phyloP scores from a whole-genome alignment of 306 rosid species.

The Vicia faba region DNA sequence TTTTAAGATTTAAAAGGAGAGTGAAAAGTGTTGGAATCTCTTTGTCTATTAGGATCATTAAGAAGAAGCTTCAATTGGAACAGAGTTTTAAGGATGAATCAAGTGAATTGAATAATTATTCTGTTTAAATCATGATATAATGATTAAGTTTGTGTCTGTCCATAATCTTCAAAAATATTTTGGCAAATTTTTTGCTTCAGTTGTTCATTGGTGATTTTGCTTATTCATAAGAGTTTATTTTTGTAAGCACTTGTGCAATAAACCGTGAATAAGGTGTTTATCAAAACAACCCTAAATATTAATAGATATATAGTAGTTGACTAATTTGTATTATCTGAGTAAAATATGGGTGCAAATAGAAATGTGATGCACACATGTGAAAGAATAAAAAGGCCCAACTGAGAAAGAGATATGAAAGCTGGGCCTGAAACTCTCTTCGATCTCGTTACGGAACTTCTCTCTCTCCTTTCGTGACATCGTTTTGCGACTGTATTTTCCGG shows the following conservation, averaged over 20 bases:
- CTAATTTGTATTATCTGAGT: no score
- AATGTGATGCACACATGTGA: neutral
- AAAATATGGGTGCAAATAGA: neutral
- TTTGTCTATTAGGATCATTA: conserved; percentile 59
- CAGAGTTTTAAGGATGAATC: conserved; percentile 40
- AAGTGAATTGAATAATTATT: conserved; percentile 41
- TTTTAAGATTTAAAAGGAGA: conserved; percentile 52
- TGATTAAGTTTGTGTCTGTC: no score
- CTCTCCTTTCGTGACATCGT: neutral
- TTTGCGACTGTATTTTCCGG: neutral
- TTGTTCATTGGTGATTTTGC: no score
- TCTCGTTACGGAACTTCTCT: neutral
- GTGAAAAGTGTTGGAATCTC: conserved; percentile 57
- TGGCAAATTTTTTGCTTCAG: no score
- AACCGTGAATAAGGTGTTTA: no score
- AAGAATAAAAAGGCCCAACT: neutral
- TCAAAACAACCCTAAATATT: no score
- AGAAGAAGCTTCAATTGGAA: conserved; percentile 57
- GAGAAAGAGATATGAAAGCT: neutral
- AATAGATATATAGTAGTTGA: no score
- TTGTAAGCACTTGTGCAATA: no score
- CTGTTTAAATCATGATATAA: no score
- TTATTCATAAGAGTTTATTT: no score
- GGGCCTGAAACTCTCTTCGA: neutral
- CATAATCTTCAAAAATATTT: no score